phyloP scores from a whole-genome alignment of 1,284 basidiomycete genomes.

The Ceratobasidium sp. region DNA sequence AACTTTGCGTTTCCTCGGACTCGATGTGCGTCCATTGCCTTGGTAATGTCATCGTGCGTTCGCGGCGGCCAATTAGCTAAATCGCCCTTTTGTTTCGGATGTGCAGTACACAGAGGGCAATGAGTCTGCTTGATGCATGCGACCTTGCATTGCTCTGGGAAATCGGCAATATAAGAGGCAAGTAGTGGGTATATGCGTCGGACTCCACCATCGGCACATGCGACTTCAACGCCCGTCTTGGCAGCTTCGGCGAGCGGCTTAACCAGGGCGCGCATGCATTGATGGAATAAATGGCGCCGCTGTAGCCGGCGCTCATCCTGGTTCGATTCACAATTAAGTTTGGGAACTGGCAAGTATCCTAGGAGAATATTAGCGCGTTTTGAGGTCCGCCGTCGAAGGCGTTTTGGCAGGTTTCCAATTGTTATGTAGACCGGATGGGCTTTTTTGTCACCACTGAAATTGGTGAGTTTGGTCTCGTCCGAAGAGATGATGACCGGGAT shows the following conservation, averaged over 20 bases:
- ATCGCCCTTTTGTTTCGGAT: not conserved
- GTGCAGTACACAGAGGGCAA: conserved; percentile 7
- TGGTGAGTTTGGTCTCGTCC: conserved; percentile 39
- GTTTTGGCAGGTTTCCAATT: conserved; percentile 41
- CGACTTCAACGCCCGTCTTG: conserved; percentile 4
- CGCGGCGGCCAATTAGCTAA: not conserved
- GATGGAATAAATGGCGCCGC: conserved; percentile 3
- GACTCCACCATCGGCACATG: conserved; percentile 28
- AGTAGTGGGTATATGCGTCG: conserved; percentile 13
- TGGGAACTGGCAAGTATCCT: conserved; percentile 35
- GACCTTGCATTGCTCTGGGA: conserved; percentile 5
- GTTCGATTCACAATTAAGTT: conserved; percentile 9
- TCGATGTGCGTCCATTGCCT: not conserved
- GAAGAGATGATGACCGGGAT: conserved; percentile 26
- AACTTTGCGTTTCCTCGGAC: not conserved
- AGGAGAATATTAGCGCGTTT: conserved; percentile 33
- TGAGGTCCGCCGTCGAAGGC: conserved; percentile 9
- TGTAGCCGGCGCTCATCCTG: not conserved
- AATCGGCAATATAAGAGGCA: not conserved
- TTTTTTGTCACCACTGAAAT: conserved; percentile 35
- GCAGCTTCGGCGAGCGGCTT: conserved; percentile 16
- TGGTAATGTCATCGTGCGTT: not conserved
- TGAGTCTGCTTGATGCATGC: conserved; percentile 2
- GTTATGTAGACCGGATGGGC: conserved; percentile 42
- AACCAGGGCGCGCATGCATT: conserved; percentile 18